Base-by-base conservation (phyloP, 345 rosid genomes). In the Salix exigua region DNA sequence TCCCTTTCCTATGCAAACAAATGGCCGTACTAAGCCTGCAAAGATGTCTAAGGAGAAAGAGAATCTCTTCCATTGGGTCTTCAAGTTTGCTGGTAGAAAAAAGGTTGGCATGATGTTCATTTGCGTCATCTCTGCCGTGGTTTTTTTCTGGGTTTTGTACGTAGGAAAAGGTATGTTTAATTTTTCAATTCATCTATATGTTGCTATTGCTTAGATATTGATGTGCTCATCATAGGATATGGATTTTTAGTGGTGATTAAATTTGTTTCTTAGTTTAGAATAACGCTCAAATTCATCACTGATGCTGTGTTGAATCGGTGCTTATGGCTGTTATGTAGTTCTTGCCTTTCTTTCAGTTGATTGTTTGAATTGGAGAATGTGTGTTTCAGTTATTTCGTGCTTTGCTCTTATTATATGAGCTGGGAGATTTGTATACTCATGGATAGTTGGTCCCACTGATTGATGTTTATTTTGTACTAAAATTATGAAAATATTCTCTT, bases 81-180 rank as follows among this genome's bases (percentile, higher is more conserved):
- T 83, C 80, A 96, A 96, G 82, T 86, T 91, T 82, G 97, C 91
- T 19, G 98, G 98, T 53, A 92, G 97, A 63, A 96, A 89, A 87
- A 94, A 91, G 82, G 90, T 96, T 7, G 98, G 99, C 78, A 96
- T 92, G 99, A 76, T 91, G 81, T 86, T 96, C 38, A 95, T 96
- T 74, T 92, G 92, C 79, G 50, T 85, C 44, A 86, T 94, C 84
- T 94, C 99, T 9, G 94, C 96, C 18, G 90, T 89, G 4, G 96
- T 92, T 85, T 92, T 94, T 79, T 64, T 88, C 67, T 90, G 97
- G 85, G 97, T 92, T 44, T 81, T 96, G 73, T 94, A 88, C 74
- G 88, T 92, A 60, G 97, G 97, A 25, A 96, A 94, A 94, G 98
- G 99, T 91, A 38, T 51, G 89, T 50, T 78, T 65, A 19, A 35